Evolutionary conservation across 176 grass and related monocot genomes (phyloP), one percentile per base, ranked within the genome.

Genomic region (Coix lacrymajobi): DNA sequence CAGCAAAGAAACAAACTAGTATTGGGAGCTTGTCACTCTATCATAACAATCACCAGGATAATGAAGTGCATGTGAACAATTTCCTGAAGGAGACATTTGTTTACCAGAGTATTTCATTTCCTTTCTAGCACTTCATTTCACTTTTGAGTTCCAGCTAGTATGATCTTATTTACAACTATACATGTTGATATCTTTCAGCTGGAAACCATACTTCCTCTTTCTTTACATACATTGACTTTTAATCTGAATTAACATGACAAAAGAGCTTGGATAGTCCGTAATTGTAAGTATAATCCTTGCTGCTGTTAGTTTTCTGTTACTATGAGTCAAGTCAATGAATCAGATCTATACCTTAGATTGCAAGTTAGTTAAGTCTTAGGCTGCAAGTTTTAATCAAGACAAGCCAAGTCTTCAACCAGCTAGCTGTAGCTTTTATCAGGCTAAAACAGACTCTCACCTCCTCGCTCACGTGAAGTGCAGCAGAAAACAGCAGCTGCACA

Each of bases 81-180:
- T 33, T 79, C 43, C 66, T 71, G 83, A 71, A 86, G 79, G 33
- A 77, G 14, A 73, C 73, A 87, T 79, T 77, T 75, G 54, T 89
- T 70, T 81, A 57, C 49, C 37, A 48, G 41, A 36, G 66, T 69
- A 36, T 69, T 69, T 40, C 34, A n/a, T 60, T 83, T 83, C 36
- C 67, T 66, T 76, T 69, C 76, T 78, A 88, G 62, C 76, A 31
- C 45, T 41, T 88, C 62, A 48, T 28, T 83, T 88, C 57, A 77
- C 79, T 83, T 71, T 66, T 66, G 31, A 69, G 80, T 68, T 83
- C 71, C 56, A 29, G 54, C 54, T 77, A 62, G 54, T 77, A 7
- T 66, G 32, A 43, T 74, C 36, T 37, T 38, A 33, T 69, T 41
- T 36, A 51, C 48, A 20, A 49, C 48, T 20, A 0, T 28, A 32